These are phyloP conservation scores for Encephalitozoon romaleae DNA, from an alignment of 371 early-diverging fungal species.

Conservation along the genomic window DNA sequence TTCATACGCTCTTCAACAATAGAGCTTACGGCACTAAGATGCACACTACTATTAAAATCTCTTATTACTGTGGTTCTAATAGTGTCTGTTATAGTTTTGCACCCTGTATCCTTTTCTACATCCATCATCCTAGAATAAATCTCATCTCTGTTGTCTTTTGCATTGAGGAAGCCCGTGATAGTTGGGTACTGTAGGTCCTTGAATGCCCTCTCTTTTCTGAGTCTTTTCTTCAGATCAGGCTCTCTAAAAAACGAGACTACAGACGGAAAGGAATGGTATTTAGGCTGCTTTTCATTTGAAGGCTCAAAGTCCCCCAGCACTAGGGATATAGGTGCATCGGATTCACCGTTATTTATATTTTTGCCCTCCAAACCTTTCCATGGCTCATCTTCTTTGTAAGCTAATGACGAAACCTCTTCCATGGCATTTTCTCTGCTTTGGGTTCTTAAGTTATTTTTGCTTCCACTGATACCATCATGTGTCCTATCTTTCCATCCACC, in stretches of 20 bases:
- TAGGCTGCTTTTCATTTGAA: not conserved
- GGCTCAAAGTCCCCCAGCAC: not conserved
- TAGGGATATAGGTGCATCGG: not conserved
- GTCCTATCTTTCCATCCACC: not conserved
- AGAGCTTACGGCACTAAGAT: not conserved
- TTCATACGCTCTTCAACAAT: not conserved
- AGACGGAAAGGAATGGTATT: not conserved
- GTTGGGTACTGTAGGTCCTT: not conserved
- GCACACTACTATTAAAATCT: not conserved
- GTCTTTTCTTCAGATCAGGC: not conserved
- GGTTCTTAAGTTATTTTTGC: not conserved
- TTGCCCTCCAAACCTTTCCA: not conserved
- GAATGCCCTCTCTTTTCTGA: not conserved
- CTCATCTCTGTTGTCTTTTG: not conserved
- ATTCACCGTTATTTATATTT: not conserved
- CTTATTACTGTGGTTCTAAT: not conserved
- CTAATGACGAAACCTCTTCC: not conserved
- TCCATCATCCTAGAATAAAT: not conserved
- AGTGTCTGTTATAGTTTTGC: not conserved
- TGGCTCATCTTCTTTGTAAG: not conserved
- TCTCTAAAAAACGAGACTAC: not conserved
- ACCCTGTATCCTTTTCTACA: not conserved
- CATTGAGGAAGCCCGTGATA: not conserved
- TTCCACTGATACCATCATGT: not conserved
- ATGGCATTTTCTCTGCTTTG: not conserved